These are phyloP conservation scores for Posidonia oceanica DNA, from an alignment of 116 monocot genomes.

Conservation along the genomic window DNA sequence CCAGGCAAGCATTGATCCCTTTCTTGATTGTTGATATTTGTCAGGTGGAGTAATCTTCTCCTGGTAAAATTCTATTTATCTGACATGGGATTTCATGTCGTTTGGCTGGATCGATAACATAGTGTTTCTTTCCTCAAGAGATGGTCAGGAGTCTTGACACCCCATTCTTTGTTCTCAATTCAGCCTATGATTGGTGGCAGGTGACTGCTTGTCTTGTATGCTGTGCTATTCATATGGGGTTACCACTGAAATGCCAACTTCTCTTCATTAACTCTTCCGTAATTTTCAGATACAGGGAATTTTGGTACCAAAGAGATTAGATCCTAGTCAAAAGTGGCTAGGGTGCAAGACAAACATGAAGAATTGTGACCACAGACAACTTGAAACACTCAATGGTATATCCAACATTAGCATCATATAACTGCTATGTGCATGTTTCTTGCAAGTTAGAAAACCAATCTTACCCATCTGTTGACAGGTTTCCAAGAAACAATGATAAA, in stretches of 20 bases:
- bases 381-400: slow-evolving; percentile 54
- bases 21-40: neutral
- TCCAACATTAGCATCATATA: neutral
- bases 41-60: no score
- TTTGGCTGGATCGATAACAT: neutral
- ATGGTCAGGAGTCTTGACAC: slow-evolving; percentile 60
- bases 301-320: slow-evolving; percentile 49
- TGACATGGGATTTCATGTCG: neutral
- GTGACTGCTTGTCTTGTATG: slow-evolving; percentile 16
- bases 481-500: slow-evolving; percentile 38
- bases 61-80: neutral
- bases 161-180: slow-evolving; percentile 75
- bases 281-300: slow-evolving; percentile 50
- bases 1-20: slow-evolving; percentile 1
- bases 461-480: slow-evolving; percentile 14
- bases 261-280: neutral
- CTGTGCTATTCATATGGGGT: neutral
- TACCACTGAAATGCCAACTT: neutral
- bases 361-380: slow-evolving; percentile 50
- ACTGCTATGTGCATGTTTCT: neutral
- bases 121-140: slow-evolving; percentile 91
- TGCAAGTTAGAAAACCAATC: neutral
- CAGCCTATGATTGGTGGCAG: slow-evolving; percentile 94
- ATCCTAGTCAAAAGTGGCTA: slow-evolving; percentile 48
- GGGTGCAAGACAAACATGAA: slow-evolving; percentile 55